Percentiles rank a stretch among this genome's conserved stretches.
These are phyloP conservation scores for Breviolum minutum DNA, from an alignment of 73 alveolate species.

Conservation along the genomic window DNA sequence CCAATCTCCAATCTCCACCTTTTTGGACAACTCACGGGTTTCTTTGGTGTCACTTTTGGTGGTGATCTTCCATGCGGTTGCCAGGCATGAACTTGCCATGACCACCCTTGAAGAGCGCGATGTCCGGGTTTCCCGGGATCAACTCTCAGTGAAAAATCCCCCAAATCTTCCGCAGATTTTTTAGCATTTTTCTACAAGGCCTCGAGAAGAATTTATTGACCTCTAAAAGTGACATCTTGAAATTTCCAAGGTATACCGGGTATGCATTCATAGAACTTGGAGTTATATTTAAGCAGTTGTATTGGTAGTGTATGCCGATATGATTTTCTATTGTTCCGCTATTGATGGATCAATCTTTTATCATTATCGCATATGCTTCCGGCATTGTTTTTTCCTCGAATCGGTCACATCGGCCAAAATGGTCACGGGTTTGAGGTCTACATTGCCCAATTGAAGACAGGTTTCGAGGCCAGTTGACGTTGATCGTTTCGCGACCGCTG, in stretches of 20 bases:
- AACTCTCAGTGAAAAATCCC: too few relatives aligned
- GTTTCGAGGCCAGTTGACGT: conserved; percentile 42
- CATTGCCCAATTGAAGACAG: conserved; percentile 79
- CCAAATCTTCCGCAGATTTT: too few relatives aligned
- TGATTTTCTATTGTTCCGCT: too few relatives aligned
- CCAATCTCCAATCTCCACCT: too few relatives aligned
- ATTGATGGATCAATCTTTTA: neutral
- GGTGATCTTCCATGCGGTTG: neutral
- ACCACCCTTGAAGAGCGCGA: conserved; percentile 78
- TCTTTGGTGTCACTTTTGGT: neutral
- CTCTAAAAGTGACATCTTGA: too few relatives aligned
- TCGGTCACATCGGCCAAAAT: neutral
- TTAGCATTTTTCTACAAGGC: too few relatives aligned
- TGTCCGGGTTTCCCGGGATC: neutral
- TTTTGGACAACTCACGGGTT: too few relatives aligned
- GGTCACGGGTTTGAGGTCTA: conserved; percentile 53
- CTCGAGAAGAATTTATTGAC: too few relatives aligned
- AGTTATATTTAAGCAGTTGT: too few relatives aligned
- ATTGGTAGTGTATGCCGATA: too few relatives aligned
- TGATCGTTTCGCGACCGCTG: neutral
- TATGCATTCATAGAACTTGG: too few relatives aligned
- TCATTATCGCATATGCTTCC: neutral
- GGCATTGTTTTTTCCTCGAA: neutral
- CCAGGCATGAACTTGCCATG: conserved; percentile 78
- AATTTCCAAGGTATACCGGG: too few relatives aligned